Evolutionary conservation across 2,329 filamentous ascomycete species (phyloP), one percentile per base, ranked within the genome.

Genomic region (Aspergillus thermomutatus): DNA sequence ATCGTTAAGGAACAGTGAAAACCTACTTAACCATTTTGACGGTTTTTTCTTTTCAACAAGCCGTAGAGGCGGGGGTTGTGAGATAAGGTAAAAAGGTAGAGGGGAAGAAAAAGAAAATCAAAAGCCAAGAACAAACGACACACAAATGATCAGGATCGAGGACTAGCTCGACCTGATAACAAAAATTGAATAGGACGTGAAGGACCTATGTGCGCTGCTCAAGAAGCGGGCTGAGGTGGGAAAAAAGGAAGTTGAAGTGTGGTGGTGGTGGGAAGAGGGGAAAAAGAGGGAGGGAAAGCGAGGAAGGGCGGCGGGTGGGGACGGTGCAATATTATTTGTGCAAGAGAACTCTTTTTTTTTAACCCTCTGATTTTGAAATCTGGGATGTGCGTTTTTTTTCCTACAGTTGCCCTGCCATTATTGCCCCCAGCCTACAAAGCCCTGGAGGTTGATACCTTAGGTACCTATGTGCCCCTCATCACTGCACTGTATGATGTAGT

Each of bases 1-100:
- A 45, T 23, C 21, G 8, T 26, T 25, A 6, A 23, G 5, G 19
- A 26, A 23, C 10, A 25, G 43, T 23, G 55, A 52, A 48, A 55
- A 93, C 92, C 89, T 89, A 97, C 92, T 97, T 97, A 80, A 99
- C 94, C 94, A 99, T 99, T 80, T 92, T 97, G 89, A 83, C 91
- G 90, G 92, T 90, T 72, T 70, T 72, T 70, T 68, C 60, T 62
- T 60, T 61, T 66, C 55, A 71, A 71, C 17, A 62, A 56, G 71
- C 72, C 71, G 60, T 72, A 69, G 72, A 75, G 73, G 73, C 72
- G 72, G 72, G 72, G 73, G 73, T 70, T 69, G 62, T 63, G 64
- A 54, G 64, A 66, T 60, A 60, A 61, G 60, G 59, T 60, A 61
- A 63, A 60, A 63, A 63, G 58, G 59, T 58, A 65, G 61, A 68